These are phyloP conservation scores for Debaryomycetaceae sp. DNA, from an alignment of 1,139 yeast species.

Conservation along the genomic window DNA sequence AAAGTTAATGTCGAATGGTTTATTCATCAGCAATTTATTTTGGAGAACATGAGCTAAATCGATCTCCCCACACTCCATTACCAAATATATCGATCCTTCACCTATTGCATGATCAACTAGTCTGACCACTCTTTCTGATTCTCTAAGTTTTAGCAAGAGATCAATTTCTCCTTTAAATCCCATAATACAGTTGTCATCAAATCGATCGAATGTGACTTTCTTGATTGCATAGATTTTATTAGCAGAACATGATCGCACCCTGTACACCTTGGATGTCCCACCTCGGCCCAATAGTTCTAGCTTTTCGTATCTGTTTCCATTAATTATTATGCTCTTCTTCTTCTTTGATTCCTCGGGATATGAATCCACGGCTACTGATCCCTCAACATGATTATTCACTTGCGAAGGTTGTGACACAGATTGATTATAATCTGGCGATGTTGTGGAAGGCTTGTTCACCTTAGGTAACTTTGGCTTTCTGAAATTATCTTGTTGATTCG, in stretches of 20 bases:
- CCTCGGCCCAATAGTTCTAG: conserved; percentile 85
- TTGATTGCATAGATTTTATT: conserved; percentile 74
- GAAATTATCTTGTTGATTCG: conserved; percentile 13
- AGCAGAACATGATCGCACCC: conserved; percentile 55
- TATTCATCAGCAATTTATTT: conserved; percentile 42
- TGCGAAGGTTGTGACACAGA: not conserved
- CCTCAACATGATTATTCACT: not conserved
- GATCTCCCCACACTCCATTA: conserved; percentile 95
- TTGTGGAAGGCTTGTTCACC: not conserved
- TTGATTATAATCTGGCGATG: not conserved
- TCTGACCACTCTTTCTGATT: conserved; percentile 72
- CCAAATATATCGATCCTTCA: conserved; percentile 61
- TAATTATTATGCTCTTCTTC: conserved; percentile 37
- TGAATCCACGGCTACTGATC: not conserved
- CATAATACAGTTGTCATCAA: conserved; percentile 66
- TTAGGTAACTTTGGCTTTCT: conserved; percentile 24
- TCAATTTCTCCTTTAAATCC: conserved; percentile 92
- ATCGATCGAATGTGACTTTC: conserved; percentile 75
- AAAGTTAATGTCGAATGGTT: conserved; percentile 68
- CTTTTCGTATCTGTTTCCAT: conserved; percentile 66
- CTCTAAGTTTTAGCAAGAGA: conserved; percentile 56
- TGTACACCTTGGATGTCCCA: conserved; percentile 90
- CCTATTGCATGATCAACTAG: conserved; percentile 71
- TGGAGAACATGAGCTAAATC: conserved; percentile 83
- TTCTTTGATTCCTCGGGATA: conserved; percentile 16